Percentiles rank a stretch among this genome's conserved stretches.
phyloP scores from a whole-genome alignment of 2,329 filamentous ascomycete genomes.

The Hypoxylon sp. region DNA sequence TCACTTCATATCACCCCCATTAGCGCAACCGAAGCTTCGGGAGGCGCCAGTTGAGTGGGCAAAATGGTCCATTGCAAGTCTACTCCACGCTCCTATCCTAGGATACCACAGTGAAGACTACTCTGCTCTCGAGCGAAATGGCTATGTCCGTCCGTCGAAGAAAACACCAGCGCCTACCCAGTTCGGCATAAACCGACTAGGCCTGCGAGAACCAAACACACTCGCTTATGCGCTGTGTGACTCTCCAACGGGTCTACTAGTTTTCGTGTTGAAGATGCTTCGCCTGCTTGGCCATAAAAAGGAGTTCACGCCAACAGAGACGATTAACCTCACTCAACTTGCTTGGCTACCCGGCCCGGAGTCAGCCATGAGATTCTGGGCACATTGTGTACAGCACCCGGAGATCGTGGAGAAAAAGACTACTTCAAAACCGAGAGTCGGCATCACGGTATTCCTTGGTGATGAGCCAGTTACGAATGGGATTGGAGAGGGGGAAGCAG shows the following conservation, averaged over 20 bases:
- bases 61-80: conserved; percentile 69
- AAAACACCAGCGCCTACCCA: conserved; percentile 42
- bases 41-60: conserved; percentile 65
- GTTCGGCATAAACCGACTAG: conserved; percentile 53
- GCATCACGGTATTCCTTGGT: conserved; percentile 65
- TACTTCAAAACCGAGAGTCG: conserved; percentile 58
- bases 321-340: conserved; percentile 73
- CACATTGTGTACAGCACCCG: conserved; percentile 59
- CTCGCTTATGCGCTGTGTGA: conserved; percentile 74
- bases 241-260: conserved; percentile 71
- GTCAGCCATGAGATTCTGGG: conserved; percentile 70
- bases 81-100: conserved; percentile 65
- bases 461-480: conserved; percentile 47
- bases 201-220: conserved; percentile 66
- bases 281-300: conserved; percentile 59
- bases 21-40: conserved; percentile 64
- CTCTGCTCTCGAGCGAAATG: conserved; percentile 56
- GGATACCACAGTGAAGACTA: conserved; percentile 71
- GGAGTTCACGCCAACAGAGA: conserved; percentile 64
- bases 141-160: conserved; percentile 37
- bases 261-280: conserved; percentile 67
- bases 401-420: conserved; percentile 51
- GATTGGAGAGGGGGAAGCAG: conserved; percentile 38
- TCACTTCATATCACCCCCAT: conserved; percentile 72
- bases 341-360: conserved; percentile 79